Evolutionary conservation across 2,329 filamentous ascomycete species (phyloP).

Genomic region (Botrytis pseudocinerea): DNA sequence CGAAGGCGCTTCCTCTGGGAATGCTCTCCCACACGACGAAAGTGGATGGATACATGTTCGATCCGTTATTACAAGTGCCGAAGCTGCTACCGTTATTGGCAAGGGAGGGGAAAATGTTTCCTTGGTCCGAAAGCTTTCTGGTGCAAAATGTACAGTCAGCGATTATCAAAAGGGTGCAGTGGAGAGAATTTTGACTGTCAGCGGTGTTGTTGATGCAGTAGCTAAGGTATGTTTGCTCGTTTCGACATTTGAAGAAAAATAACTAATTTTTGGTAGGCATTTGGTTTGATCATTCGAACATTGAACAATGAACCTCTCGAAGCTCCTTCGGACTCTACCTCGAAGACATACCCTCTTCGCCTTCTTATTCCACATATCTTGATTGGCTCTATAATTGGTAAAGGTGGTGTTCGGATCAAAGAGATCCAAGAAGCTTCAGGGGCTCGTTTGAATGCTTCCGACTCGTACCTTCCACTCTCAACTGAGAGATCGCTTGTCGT

Average conservation of each 20-base stretch:
- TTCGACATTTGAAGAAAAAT: background rate
- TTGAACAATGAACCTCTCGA: constrained; percentile 95
- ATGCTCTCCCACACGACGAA: constrained; percentile 74
- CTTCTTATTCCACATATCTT: constrained; percentile 95
- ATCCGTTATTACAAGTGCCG: constrained; percentile 93
- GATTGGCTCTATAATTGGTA: constrained; percentile 98
- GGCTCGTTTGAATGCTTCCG: constrained; percentile 92
- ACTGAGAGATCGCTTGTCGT: constrained; percentile 98
- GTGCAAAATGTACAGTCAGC: constrained; percentile 97
- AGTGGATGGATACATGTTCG: constrained; percentile 96
- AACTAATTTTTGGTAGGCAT: constrained; percentile 61
- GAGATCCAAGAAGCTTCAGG: constrained; percentile 98
- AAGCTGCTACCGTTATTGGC: constrained; percentile 96
- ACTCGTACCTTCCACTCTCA: constrained; percentile 89
- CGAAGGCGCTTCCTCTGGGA: constrained; percentile 35
- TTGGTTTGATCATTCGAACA: constrained; percentile 96
- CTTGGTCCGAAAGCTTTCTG: constrained; percentile 90
- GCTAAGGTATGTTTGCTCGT: constrained; percentile 70
- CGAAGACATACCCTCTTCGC: constrained; percentile 95
- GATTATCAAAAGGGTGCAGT: constrained; percentile 97
- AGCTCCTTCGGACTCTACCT: constrained; percentile 84
- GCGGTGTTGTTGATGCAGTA: constrained; percentile 91
- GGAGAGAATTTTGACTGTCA: constrained; percentile 96
- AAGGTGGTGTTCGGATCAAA: constrained; percentile 91
- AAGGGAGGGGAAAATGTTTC: constrained; percentile 99